Base-by-base conservation (phyloP, 2,329 filamentous ascomycete species). In the Phialophora tarda region DNA sequence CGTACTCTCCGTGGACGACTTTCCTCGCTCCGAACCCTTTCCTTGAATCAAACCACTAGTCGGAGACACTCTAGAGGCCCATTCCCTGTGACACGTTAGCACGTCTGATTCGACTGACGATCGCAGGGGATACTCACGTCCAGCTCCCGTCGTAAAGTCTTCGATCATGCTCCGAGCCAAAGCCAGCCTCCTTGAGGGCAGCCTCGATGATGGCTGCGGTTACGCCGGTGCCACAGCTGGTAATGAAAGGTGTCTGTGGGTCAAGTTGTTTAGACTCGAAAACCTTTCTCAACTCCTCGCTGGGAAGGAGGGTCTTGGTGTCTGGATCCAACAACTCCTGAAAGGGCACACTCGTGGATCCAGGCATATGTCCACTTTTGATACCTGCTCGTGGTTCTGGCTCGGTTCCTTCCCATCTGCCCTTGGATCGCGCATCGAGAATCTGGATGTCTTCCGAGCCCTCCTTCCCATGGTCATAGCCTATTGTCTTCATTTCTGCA, bases 101-200 rank as follows among this genome's bases (percentile, higher is more conserved):
- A 58, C 47, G 47, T 30, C 12, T 47, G 23, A 8, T 21, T 32
- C 56, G 21, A 10, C 23, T 28, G 30, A 58, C 56, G 11, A 38
- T 8, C 48, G 12, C 30, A 56, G 34, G 50, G 47, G 34, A 62
- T 2, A 89, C 91, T 88, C 83, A 96, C 86, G 95, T 98, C 95
- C 95, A 99, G 78, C 93, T 97, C 56, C 95, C 95, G 77, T 99
- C 95, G 75, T 99, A 99, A 24, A 99, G 84, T 75, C 86, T 89
- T 71, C 91, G 86, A 62, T 86, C 86, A 67, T 88, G 85, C 0
- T 85, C 79, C 3, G 86, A 82, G 1, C 90, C 91, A 75, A 88
- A 93, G 1, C 88, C 89, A 24, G 93, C 92, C 77, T 92, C 88
- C 32, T 87, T 87, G 62, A 99, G 80, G 1, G 93, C 95, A 44